Evolutionary conservation across 2,329 filamentous ascomycete species (phyloP).

Genomic region (Microthyrium microscopicum): DNA sequence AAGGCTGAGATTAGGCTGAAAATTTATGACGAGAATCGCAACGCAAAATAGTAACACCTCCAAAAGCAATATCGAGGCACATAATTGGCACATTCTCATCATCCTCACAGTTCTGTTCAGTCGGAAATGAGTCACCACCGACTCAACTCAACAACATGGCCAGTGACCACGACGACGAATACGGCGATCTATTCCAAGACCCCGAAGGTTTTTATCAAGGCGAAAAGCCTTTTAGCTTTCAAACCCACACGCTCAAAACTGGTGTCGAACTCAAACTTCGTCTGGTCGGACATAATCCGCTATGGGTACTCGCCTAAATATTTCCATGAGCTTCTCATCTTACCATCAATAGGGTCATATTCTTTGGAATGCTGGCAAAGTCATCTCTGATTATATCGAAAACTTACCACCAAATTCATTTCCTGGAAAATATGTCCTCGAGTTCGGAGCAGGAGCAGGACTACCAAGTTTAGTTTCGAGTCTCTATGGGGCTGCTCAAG

Average conservation of each 20-base stretch:
- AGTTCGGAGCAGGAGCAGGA: conserved; percentile 78
- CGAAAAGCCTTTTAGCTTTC: conserved; percentile 57
- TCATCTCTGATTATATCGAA: conserved; percentile 66
- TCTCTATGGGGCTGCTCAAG: conserved; percentile 45
- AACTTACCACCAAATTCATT: conserved; percentile 43
- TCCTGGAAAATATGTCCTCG: conserved; percentile 54
- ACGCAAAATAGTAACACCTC: no score
- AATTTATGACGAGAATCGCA: no score
- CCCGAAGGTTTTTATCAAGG: conserved; percentile 67
- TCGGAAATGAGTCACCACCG: no score
- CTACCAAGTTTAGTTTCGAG: conserved; percentile 67
- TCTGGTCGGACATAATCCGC: conserved; percentile 71
- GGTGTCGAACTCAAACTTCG: conserved; percentile 52
- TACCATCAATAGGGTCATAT: conserved; percentile 48
- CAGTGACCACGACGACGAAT: no score
- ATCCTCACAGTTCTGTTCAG: no score
- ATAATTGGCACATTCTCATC: no score
- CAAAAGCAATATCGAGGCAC: no score
- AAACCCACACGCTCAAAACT: conserved; percentile 51
- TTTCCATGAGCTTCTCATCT: neutral
- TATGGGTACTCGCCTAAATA: conserved; percentile 45
- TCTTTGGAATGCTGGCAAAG: conserved; percentile 78
- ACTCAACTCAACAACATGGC: no score
- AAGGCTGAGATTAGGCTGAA: no score
- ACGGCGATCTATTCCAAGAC: conserved; percentile 53